Percentiles rank a stretch among this genome's conserved stretches.
These are phyloP conservation scores for Quercus glauca DNA, from an alignment of 306 rosid genomes.

Conservation along the genomic window DNA sequence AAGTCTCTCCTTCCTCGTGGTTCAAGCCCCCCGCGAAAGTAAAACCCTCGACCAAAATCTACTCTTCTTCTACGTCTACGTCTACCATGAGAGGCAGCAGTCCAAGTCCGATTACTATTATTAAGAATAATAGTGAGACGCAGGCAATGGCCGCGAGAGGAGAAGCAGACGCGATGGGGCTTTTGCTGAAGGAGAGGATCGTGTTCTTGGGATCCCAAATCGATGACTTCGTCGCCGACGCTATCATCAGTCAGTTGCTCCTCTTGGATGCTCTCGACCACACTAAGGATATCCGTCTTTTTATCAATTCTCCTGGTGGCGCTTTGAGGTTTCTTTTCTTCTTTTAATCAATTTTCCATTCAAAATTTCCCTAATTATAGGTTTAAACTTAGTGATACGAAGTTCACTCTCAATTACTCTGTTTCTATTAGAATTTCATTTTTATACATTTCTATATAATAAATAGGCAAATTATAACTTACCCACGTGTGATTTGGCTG, in stretches of 20 bases:
- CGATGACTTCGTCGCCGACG: constrained; percentile 90
- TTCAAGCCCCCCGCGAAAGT: neutral
- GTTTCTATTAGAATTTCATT: too few species aligned
- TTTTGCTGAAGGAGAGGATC: constrained; percentile 85
- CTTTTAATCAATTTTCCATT: too few species aligned
- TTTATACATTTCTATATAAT: too few species aligned
- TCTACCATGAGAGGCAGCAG: neutral
- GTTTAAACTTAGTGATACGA: too few species aligned
- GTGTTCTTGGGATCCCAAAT: constrained; percentile 78
- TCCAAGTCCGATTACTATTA: constrained; percentile 4
- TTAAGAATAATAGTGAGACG: neutral
- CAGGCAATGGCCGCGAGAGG: constrained; percentile 71
- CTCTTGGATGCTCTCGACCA: constrained; percentile 85
- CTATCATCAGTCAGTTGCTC: constrained; percentile 77
- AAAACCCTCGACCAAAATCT: constrained; percentile 28
- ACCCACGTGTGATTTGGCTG: too few species aligned
- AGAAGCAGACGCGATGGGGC: constrained; percentile 73
- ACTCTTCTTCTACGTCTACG: constrained; percentile 16
- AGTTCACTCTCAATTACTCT: too few species aligned
- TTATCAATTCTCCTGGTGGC: constrained; percentile 84
- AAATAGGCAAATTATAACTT: too few species aligned
- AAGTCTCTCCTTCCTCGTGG: constrained; percentile 18
- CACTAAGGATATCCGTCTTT: constrained; percentile 80
- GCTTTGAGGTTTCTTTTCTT: constrained; percentile 61
- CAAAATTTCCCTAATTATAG: too few species aligned